Conservation (phyloP, 768 basidiomycete genomes). For the Ramaria sp. region DNA sequence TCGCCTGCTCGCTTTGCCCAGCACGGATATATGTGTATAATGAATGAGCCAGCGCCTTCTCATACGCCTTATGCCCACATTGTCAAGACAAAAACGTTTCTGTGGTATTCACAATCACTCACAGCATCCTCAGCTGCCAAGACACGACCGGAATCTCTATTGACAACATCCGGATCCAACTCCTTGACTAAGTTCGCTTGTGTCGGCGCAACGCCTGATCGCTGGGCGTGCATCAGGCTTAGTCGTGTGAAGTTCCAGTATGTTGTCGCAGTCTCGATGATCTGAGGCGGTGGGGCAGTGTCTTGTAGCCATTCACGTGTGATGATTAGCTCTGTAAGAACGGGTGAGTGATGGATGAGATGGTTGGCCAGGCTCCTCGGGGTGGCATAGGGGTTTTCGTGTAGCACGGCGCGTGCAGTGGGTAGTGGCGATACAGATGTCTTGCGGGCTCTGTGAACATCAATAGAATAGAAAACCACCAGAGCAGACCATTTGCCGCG, state of each 20-base stretch:
- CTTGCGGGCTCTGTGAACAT: slow-evolving; percentile 49
- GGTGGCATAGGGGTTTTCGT: slow-evolving; percentile 75
- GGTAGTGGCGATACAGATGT: slow-evolving; percentile 38
- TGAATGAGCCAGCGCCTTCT: slow-evolving; percentile 65
- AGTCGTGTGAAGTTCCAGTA: slow-evolving; percentile 82
- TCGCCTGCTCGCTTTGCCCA: slow-evolving; percentile 76
- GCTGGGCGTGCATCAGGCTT: slow-evolving; percentile 51
- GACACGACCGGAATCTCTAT: slow-evolving; percentile 42
- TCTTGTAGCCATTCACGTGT: slow-evolving; percentile 88
- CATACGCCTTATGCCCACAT: slow-evolving; percentile 48
- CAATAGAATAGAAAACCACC: not conserved
- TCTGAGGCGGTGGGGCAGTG: slow-evolving; percentile 46
- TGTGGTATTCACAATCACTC: slow-evolving; percentile 21
- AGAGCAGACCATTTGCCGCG: slow-evolving; percentile 26
- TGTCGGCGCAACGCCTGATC: slow-evolving; percentile 35
- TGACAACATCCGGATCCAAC: slow-evolving; percentile 76
- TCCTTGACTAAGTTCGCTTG: slow-evolving; percentile 44
- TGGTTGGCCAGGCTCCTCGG: slow-evolving; percentile 65
- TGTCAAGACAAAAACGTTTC: not conserved
- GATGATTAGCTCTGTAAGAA: slow-evolving; percentile 66
- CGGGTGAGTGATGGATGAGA: slow-evolving; percentile 54
- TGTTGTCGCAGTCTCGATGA: slow-evolving; percentile 66
- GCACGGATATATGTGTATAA: slow-evolving; percentile 76
- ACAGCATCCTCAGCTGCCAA: slow-evolving; percentile 76
- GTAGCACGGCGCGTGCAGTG: slow-evolving; percentile 44